Percentiles rank a stretch among this genome's conserved stretches.
phyloP scores from a whole-genome alignment of 1,284 basidiomycete species.

The Irpex lacteus region DNA sequence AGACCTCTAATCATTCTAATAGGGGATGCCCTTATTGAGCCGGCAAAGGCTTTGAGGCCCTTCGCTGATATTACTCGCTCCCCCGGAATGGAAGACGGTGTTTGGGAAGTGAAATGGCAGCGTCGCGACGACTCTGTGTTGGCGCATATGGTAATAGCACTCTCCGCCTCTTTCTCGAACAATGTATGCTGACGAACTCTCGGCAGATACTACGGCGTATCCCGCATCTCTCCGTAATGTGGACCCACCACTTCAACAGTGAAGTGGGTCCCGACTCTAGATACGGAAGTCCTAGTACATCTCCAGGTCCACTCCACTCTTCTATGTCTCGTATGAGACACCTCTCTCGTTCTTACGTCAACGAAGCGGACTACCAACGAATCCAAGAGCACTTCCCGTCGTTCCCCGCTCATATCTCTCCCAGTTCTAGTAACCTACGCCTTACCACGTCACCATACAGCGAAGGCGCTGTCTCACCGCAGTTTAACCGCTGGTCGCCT shows the following conservation, averaged over 20 bases:
- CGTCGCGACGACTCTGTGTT: conserved; percentile 71
- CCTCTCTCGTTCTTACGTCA: conserved; percentile 6
- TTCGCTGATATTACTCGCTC: conserved; percentile 57
- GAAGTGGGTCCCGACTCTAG: conserved; percentile 5
- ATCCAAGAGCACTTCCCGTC: background rate
- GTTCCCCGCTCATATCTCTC: background rate
- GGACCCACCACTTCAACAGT: conserved; percentile 54
- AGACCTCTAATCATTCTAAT: background rate
- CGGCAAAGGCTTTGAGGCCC: conserved; percentile 4
- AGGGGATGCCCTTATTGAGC: background rate
- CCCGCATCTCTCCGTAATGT: conserved; percentile 70
- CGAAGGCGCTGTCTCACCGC: conserved; percentile 1
- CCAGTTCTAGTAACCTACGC: background rate
- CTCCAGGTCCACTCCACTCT: conserved; percentile 3
- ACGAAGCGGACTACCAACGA: background rate
- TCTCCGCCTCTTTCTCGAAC: conserved; percentile 5
- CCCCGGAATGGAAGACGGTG: conserved; percentile 50
- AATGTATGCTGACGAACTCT: background rate
- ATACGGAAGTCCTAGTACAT: conserved; percentile 10
- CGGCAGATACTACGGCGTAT: conserved; percentile 62
- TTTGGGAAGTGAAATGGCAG: conserved; percentile 76
- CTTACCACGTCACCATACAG: background rate
- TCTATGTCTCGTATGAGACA: background rate
- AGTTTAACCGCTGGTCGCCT: conserved; percentile 5
- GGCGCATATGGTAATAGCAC: conserved; percentile 56